A percentile compares a stretch with the other conserved stretches of the same genome.
phyloP scores from a whole-genome alignment of 345 rosid genomes.

The Arabidopsis thaliana region TAIR10.1 NC_003074.8:2842501-2843000 shows the following conservation, averaged over 20 bases:
- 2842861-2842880: not conserved
- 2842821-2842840: not conserved
- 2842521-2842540: constrained; percentile 51
- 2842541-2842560: constrained; percentile 59
- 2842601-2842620: constrained; percentile 27
- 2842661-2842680: not conserved
- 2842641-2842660: not conserved
- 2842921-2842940: constrained; percentile 42
- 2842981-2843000: constrained; percentile 27
- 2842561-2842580: constrained; percentile 50
- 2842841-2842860: not conserved
- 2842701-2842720: not conserved
- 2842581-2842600: constrained; percentile 55
- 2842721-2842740: constrained; percentile 39
- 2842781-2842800: constrained; percentile 49
- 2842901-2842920: not conserved
- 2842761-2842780: constrained; percentile 60
- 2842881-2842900: too few relatives aligned
- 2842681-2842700: not conserved
- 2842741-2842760: constrained; percentile 60
- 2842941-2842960: constrained; percentile 51
- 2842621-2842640: not conserved
- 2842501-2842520: not conserved
- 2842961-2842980: constrained; percentile 42
- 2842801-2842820: constrained; percentile 51